A percentile compares a stretch with the other conserved stretches of the same genome.
Conservation (phyloP, 768 basidiomycete genomes). For the Amanita pallidorosea region DNA sequence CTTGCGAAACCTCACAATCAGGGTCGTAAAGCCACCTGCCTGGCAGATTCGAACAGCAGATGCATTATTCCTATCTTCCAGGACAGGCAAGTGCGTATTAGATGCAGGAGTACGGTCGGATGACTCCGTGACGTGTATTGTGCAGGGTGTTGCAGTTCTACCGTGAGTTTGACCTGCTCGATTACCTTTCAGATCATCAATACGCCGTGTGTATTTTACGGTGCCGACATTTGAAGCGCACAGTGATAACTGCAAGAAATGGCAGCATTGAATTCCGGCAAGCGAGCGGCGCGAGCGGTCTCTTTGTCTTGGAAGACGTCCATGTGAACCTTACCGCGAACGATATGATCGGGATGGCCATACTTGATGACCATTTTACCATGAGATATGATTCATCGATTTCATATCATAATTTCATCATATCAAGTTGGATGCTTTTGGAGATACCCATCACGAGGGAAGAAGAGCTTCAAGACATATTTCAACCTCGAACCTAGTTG, state of each 20-base stretch:
- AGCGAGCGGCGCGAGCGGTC: constrained; percentile 29
- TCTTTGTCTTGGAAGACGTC: constrained; percentile 36
- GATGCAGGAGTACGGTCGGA: not conserved
- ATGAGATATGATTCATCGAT: constrained; percentile 40
- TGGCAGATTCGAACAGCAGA: not conserved
- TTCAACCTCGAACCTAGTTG: constrained; percentile 19
- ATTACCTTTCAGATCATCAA: constrained; percentile 17
- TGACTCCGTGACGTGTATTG: not conserved
- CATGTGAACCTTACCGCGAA: constrained; percentile 35
- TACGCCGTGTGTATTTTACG: constrained; percentile 14
- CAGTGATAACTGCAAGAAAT: constrained; percentile 27
- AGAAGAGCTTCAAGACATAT: constrained; percentile 2
- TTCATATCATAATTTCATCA: constrained; percentile 11
- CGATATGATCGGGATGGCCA: constrained; percentile 34
- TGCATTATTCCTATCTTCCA: no score
- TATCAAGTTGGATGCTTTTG: constrained; percentile 7
- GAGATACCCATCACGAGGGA: constrained; percentile 27
- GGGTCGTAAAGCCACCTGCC: not conserved
- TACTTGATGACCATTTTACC: constrained; percentile 32
- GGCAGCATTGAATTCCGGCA: constrained; percentile 31
- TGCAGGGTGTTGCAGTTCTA: no score
- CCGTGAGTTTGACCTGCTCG: constrained; percentile 12
- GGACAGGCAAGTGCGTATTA: no score
- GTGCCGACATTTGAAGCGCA: constrained; percentile 27
- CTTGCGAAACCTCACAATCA: not conserved